phyloP scores from a whole-genome alignment of 1,284 basidiomycete species.

The Dichomitus squalens region DNA sequence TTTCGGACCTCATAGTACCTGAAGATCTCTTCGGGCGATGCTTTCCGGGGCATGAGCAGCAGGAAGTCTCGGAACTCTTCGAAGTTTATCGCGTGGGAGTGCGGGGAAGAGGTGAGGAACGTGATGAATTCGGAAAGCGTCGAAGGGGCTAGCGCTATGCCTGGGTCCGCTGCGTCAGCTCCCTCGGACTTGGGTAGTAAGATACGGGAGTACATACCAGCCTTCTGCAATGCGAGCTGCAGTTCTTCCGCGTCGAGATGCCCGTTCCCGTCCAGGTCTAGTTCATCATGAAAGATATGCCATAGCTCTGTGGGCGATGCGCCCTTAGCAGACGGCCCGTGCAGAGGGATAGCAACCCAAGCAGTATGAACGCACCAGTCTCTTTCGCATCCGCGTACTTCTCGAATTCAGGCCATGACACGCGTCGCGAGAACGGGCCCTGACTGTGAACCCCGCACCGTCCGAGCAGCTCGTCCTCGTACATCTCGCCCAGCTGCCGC shows the following conservation, averaged over 20 bases:
- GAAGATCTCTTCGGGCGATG: constrained; percentile 85
- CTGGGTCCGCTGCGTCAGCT: constrained; percentile 40
- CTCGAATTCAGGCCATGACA: constrained; percentile 82
- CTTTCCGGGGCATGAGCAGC: constrained; percentile 80
- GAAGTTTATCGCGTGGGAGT: constrained; percentile 77
- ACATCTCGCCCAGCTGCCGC: constrained; percentile 66
- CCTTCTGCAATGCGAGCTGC: constrained; percentile 65
- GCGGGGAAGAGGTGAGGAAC: constrained; percentile 70
- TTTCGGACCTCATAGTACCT: constrained; percentile 81
- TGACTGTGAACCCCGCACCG: constrained; percentile 57
- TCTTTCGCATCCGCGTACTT: constrained; percentile 79
- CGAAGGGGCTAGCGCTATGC: constrained; percentile 66
- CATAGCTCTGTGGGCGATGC: constrained; percentile 67
- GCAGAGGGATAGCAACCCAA: background rate
- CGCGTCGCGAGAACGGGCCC: constrained; percentile 46
- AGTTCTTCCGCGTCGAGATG: constrained; percentile 77
- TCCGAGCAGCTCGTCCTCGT: constrained; percentile 77
- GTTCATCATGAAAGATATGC: constrained; percentile 86
- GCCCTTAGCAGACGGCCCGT: constrained; percentile 17
- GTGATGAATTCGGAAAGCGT: constrained; percentile 81
- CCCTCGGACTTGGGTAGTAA: background rate
- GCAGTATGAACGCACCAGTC: constrained; percentile 54
- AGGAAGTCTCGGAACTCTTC: constrained; percentile 90
- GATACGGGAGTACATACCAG: constrained; percentile 52
- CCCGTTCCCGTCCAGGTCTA: constrained; percentile 87